Evolutionary conservation across 352 stramenopile species (phyloP), one percentile per base, ranked within the genome.

Genomic region (Globisporangium sylvaticum): DNA sequence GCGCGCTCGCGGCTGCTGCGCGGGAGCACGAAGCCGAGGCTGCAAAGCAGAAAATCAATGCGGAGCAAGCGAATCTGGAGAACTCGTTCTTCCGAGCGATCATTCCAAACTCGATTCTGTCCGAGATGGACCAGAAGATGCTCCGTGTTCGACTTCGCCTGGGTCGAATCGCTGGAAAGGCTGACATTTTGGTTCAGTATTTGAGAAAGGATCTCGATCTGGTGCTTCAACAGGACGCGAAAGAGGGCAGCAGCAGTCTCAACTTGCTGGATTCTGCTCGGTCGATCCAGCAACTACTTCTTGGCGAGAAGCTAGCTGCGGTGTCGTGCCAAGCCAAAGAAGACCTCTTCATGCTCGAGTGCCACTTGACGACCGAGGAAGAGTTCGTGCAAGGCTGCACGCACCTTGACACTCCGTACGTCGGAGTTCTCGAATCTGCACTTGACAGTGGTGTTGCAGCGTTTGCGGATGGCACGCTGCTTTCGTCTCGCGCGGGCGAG

Each of bases 281-380:
- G 2, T 75, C 53, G 31, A 78, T 90, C 31, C 79, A 87, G 59
- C 81, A 89, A 52, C 56, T 90, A 15, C 57, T 88, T 4, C 65
- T 92, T 34, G 84, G 81, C 12, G 80, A 87, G 39, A 89, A 85
- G 58, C 71, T 93, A 5, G 79, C 81, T 5, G 69, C 71, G 6
- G 66, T 93, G 24, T 79, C 81, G 4, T 90, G 77, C 27, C 77
- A 88, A 70, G 80, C 81, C 9, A 83, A 86, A 61, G 83, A 90
- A 58, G 83, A 93, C 59, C 59, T 89, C 7, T 93, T 90, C 62
- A 78, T 91, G 66, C 74, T 93, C 4, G 84, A 93, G 50, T 90
- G 81, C 50, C 78, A 91, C 60, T 58, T 89, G 44, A 91, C 83
- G 29, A 93, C 83, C 0, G 71, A 87, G 44, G 81, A 93, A 8